phyloP scores from a whole-genome alignment of 495 filamentous ascomycete genomes.

The Annulohypoxylon moriforme region DNA sequence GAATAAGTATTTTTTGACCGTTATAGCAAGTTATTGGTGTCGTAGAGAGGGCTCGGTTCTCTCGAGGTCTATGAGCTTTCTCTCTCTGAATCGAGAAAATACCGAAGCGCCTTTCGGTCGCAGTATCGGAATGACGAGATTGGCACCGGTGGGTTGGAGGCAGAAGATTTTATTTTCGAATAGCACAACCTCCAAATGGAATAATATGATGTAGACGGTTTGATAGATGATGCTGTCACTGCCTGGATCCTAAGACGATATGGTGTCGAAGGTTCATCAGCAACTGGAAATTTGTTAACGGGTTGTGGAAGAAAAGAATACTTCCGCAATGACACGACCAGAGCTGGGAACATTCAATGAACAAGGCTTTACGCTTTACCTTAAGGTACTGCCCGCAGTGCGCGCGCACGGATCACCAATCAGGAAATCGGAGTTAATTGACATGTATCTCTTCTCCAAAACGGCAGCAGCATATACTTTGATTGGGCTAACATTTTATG shows the following conservation, averaged over 20 bases:
- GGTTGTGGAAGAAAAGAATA: slow-evolving; percentile 26
- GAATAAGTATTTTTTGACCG: not conserved
- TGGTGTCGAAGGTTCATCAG: not conserved
- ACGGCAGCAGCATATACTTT: not conserved
- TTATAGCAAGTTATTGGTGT: not conserved
- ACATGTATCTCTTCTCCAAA: not conserved
- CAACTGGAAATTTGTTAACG: slow-evolving; percentile 16
- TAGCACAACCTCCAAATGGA: not conserved
- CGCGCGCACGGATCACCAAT: slow-evolving; percentile 32
- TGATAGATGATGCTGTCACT: not conserved
- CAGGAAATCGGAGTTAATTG: slow-evolving; percentile 32
- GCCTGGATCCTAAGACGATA: not conserved
- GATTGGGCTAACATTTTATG: not conserved
- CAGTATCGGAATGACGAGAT: slow-evolving; percentile 30
- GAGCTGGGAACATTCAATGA: slow-evolving; percentile 28
- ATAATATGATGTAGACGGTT: not conserved
- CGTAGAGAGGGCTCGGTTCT: not conserved
- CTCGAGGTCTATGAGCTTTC: not conserved
- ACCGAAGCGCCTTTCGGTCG: slow-evolving; percentile 24
- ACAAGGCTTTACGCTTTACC: slow-evolving; percentile 28
- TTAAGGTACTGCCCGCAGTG: slow-evolving; percentile 35
- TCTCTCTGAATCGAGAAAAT: slow-evolving; percentile 8
- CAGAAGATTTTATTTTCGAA: not conserved
- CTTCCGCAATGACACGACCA: slow-evolving; percentile 26
- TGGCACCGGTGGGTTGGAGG: slow-evolving; percentile 5